A percentile compares a stretch with the other conserved stretches of the same genome.
These are phyloP conservation scores for Colletotrichum sp. DNA, from an alignment of 2,329 filamentous ascomycete genomes.

Conservation along the genomic window DNA sequence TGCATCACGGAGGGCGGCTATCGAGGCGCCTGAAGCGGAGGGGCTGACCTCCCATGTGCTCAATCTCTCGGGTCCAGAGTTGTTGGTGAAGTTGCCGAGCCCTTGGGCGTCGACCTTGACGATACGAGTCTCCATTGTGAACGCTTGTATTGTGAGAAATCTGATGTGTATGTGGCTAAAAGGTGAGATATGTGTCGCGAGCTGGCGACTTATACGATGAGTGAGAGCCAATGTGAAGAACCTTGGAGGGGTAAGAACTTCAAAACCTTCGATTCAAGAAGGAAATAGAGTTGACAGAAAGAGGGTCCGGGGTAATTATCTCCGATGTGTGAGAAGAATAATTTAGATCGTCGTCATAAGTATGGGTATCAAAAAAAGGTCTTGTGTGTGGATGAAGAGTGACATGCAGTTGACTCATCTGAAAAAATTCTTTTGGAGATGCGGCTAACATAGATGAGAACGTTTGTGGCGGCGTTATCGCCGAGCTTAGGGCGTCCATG, in stretches of 20 bases:
- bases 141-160: not conserved
- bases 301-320: constrained; percentile 7
- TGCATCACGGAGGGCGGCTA: constrained; percentile 61
- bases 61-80: constrained; percentile 33
- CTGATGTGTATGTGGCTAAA: not conserved
- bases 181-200: not conserved
- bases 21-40: constrained; percentile 29
- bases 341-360: not conserved
- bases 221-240: constrained; percentile 4
- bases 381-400: constrained; percentile 1
- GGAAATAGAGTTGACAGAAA: not conserved
- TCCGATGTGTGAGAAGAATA: not conserved
- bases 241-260: not conserved
- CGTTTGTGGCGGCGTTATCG: constrained; percentile 4
- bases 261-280: not conserved
- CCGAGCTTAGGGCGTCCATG: not conserved
- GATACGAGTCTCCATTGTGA: constrained; percentile 44
- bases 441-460: not conserved
- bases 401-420: constrained; percentile 14
- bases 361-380: constrained; percentile 17
- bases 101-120: constrained; percentile 35
- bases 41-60: constrained; percentile 46
- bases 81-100: constrained; percentile 37
- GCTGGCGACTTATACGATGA: constrained; percentile 17
- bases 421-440: constrained; percentile 2